A percentile compares a stretch with the other conserved stretches of the same genome.
These are phyloP conservation scores for Wickerhamiella spandovensis DNA, from an alignment of 805 yeast species.

Conservation along the genomic window DNA sequence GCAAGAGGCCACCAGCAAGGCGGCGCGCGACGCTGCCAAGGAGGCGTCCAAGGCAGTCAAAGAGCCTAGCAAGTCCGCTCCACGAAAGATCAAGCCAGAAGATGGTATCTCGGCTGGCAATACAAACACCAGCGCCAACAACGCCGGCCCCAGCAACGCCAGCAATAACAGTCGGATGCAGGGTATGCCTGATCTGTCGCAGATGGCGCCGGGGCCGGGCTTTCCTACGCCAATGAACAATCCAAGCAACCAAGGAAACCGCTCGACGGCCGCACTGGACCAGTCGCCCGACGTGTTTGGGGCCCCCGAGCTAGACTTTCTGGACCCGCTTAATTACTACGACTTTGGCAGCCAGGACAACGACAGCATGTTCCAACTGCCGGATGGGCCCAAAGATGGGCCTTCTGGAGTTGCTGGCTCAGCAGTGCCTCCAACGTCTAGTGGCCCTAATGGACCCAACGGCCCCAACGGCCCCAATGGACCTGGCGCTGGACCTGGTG, in stretches of 20 bases:
- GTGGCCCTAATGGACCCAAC: no score
- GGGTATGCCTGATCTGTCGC: constrained; percentile 2
- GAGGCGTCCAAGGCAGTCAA: constrained; percentile 1
- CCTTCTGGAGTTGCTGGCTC: not conserved
- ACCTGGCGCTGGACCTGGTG: not conserved
- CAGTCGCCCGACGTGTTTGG: constrained; percentile 1
- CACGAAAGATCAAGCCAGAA: not conserved
- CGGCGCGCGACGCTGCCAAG: constrained; percentile 5
- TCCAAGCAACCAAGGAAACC: not conserved
- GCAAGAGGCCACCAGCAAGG: not conserved
- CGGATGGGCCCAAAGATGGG: not conserved
- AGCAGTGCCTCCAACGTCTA: no score
- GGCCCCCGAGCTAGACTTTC: not conserved
- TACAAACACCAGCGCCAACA: no score
- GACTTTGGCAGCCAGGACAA: not conserved
- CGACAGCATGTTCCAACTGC: not conserved
- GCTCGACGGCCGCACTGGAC: not conserved
- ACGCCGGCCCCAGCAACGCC: not conserved
- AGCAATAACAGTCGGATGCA: not conserved
- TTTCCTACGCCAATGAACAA: constrained; percentile 4
- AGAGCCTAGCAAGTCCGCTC: not conserved
- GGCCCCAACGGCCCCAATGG: no score
- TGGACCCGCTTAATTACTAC: not conserved
- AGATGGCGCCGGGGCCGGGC: not conserved
- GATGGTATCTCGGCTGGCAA: not conserved